Conservation (phyloP, 495 filamentous ascomycete genomes). For the Recurvomyces mirabilis region DNA sequence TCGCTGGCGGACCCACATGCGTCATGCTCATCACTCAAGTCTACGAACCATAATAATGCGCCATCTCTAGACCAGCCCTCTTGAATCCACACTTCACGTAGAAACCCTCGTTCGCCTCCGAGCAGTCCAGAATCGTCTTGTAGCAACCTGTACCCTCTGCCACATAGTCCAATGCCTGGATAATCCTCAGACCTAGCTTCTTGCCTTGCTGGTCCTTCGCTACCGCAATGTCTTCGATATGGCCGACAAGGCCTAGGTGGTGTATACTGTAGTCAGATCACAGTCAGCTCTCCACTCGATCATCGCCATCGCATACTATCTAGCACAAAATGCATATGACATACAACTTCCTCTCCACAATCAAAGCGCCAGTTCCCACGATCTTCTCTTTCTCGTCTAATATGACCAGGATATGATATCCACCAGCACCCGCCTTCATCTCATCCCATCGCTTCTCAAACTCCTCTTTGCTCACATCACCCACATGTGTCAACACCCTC, state of each 20-base stretch:
- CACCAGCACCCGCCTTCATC: conserved; percentile 65
- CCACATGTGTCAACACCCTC: conserved; percentile 82
- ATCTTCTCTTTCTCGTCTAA: conserved; percentile 58
- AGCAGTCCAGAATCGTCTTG: conserved; percentile 73
- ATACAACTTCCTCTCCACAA: conserved; percentile 80
- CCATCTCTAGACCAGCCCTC: conserved; percentile 91
- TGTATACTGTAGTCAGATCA: conserved; percentile 46
- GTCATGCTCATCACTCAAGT: no score
- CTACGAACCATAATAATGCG: conserved; percentile 85
- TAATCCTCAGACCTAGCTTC: conserved; percentile 84
- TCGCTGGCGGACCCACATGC: no score
- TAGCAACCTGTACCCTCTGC: conserved; percentile 80
- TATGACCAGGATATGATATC: conserved; percentile 73
- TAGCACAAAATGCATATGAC: conserved; percentile 16
- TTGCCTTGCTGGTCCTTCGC: conserved; percentile 90
- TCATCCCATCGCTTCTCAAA: conserved; percentile 76
- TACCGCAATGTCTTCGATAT: conserved; percentile 97
- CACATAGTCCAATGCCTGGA: conserved; percentile 85
- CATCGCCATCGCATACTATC: background rate
- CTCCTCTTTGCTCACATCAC: conserved; percentile 63
- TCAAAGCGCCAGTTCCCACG: conserved; percentile 76
- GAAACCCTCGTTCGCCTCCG: conserved; percentile 86
- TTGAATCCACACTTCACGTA: conserved; percentile 98
- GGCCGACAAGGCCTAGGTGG: conserved; percentile 67
- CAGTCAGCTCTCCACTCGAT: conserved; percentile 3